phyloP scores from a whole-genome alignment of 2,329 filamentous ascomycete species.

The Diaporthe amygdali region DNA sequence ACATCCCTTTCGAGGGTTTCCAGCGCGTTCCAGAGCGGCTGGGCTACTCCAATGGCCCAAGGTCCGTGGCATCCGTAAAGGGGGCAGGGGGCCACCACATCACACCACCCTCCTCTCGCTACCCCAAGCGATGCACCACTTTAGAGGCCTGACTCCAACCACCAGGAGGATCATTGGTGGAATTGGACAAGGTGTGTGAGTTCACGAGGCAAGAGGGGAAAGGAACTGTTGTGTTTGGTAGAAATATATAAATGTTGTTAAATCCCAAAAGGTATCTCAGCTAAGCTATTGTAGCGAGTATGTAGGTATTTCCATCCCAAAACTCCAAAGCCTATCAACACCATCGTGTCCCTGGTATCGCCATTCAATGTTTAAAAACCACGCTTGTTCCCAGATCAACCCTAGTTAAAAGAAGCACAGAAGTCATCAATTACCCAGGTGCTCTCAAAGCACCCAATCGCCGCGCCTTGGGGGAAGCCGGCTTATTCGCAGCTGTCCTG shows the following conservation, averaged over 20 bases:
- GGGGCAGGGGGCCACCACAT: not conserved
- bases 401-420: not conserved
- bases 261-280: not conserved
- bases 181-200: not conserved
- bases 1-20: not conserved
- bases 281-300: slow-evolving; percentile 6
- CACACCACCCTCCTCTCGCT: slow-evolving; percentile 9
- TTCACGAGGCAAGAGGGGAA: not conserved
- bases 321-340: not conserved
- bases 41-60: not conserved
- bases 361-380: not conserved
- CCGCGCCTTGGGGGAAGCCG: not conserved
- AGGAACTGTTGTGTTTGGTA: not conserved
- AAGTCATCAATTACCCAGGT: not conserved
- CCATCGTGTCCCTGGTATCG: slow-evolving; percentile 14
- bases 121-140: slow-evolving; percentile 8
- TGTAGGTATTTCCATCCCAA: slow-evolving; percentile 17
- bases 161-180: not conserved
- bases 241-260: not conserved
- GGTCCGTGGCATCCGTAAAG: not conserved
- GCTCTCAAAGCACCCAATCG: not conserved
- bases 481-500: slow-evolving; percentile 36
- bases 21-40: not conserved
- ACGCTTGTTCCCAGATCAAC: not conserved
- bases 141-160: not conserved